Evolutionary conservation across 345 rosid genomes (phyloP).

Genomic region (Acer campestre): DNA sequence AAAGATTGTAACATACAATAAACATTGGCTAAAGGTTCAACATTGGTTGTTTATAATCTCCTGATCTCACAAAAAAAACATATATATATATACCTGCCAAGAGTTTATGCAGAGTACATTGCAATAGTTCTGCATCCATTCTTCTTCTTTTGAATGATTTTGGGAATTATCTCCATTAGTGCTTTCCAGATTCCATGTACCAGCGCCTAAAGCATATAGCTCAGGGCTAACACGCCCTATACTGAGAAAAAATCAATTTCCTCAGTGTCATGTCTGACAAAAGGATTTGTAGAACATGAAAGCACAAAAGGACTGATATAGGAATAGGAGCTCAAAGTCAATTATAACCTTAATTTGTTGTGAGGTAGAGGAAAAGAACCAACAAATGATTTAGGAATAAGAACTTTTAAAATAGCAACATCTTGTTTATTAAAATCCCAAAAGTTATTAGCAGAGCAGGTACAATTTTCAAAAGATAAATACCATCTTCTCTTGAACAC

Average conservation of each 20-base stretch:
- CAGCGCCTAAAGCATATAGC: conserved; percentile 80
- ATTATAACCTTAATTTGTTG: background rate
- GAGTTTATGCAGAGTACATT: conserved; percentile 79
- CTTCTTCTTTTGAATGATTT: conserved; percentile 34
- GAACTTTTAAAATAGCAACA: background rate
- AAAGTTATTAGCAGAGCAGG: background rate
- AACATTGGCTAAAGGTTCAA: background rate
- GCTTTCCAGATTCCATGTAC: conserved; percentile 53
- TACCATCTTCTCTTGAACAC: background rate
- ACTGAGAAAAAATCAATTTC: conserved; percentile 44
- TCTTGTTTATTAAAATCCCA: background rate
- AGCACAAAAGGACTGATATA: background rate
- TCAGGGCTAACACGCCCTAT: conserved; percentile 92
- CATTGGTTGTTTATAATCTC: conserved; percentile 2
- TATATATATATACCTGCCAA: conserved; percentile 72
- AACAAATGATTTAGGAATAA: background rate
- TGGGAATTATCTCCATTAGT: conserved; percentile 20
- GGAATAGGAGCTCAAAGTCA: background rate
- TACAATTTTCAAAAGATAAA: background rate
- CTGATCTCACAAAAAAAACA: background rate
- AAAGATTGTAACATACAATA: background rate
- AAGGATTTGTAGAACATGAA: background rate
- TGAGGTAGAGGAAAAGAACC: background rate
- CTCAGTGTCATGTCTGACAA: background rate
- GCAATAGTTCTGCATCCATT: conserved; percentile 66